These are phyloP conservation scores for Suillus fuscotomentosus DNA, from an alignment of 768 basidiomycete genomes.

Conservation along the genomic window DNA sequence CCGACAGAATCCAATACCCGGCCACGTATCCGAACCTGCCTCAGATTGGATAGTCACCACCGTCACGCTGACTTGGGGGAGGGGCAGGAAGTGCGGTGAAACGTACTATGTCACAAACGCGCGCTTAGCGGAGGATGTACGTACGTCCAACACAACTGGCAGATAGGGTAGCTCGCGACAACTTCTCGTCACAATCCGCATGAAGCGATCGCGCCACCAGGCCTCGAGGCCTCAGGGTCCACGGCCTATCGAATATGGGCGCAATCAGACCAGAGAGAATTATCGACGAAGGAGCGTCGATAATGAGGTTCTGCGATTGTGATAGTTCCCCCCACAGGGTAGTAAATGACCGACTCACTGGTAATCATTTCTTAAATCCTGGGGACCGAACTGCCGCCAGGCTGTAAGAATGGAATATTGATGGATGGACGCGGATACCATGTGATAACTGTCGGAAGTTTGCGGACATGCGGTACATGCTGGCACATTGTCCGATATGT, in stretches of 20 bases:
- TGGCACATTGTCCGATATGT: background rate
- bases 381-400: background rate
- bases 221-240: background rate
- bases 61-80: background rate
- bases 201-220: background rate
- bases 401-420: background rate
- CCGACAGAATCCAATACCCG: background rate
- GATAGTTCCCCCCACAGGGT: background rate
- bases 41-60: background rate
- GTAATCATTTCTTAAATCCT: background rate
- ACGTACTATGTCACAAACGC: background rate
- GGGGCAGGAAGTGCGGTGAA: background rate
- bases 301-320: background rate
- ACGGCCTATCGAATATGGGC: background rate
- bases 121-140: background rate
- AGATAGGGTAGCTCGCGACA: background rate
- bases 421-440: background rate
- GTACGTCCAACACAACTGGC: background rate
- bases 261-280: background rate
- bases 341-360: background rate
- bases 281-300: background rate
- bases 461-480: background rate
- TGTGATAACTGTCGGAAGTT: background rate
- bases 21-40: background rate
- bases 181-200: background rate